A percentile compares a stretch with the other conserved stretches of the same genome.
Evolutionary conservation across 75 land plant species (phyloP).

Genomic region (Sequoiadendron giganteum): DNA sequence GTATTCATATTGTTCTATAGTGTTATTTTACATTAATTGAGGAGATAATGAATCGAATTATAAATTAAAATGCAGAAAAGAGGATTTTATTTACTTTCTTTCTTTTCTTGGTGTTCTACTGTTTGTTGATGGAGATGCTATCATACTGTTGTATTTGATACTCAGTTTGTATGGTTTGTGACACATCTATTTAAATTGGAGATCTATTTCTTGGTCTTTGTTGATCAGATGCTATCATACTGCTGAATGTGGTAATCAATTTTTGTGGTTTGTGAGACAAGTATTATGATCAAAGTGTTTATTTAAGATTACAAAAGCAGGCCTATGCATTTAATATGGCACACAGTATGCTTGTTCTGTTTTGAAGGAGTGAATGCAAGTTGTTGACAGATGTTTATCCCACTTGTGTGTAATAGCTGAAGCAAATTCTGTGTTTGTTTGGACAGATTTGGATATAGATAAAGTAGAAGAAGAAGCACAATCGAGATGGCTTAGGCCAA

Average conservation of each 20-base stretch:
- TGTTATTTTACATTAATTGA: not conserved
- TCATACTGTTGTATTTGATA: not conserved
- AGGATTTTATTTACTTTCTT: not conserved
- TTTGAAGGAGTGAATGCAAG: not conserved
- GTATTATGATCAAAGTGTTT: not conserved
- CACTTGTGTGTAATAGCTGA: not conserved
- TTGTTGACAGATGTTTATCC: not conserved
- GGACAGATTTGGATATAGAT: slow-evolving; percentile 58
- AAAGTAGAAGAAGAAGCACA: slow-evolving; percentile 57
- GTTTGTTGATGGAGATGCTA: not conserved
- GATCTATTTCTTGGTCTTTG: not conserved
- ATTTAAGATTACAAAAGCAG: not conserved
- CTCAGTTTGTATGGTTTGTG: not conserved
- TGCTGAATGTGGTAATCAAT: not conserved
- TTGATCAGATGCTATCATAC: not conserved
- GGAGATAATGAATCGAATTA: not conserved
- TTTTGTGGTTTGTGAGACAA: not conserved
- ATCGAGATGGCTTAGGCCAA: slow-evolving; percentile 75
- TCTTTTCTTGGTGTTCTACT: not conserved
- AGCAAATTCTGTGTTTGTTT: not conserved
- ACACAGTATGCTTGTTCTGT: not conserved
- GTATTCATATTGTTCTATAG: not conserved
- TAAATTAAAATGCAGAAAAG: not conserved
- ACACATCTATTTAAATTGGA: not conserved
- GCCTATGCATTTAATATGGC: not conserved